These are phyloP conservation scores for Talaromyces trachyspermus DNA, from an alignment of 495 filamentous ascomycete genomes.

Conservation along the genomic window DNA sequence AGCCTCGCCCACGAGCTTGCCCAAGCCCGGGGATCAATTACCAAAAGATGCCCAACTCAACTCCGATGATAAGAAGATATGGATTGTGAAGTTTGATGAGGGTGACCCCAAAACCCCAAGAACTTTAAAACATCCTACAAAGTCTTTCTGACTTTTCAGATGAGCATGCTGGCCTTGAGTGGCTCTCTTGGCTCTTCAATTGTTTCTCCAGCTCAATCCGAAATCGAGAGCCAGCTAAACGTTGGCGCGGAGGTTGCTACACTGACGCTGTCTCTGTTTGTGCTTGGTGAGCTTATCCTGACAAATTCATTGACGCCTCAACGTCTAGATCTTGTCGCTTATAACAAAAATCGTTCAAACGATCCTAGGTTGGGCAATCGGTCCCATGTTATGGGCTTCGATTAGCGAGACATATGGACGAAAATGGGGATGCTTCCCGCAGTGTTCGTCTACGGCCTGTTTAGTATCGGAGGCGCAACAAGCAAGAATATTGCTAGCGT, in stretches of 20 bases:
- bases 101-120: not conserved
- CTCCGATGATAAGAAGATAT: not conserved
- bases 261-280: slow-evolving; percentile 2
- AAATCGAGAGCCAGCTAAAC: slow-evolving; percentile 17
- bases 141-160: slow-evolving; percentile 29
- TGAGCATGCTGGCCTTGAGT: slow-evolving; percentile 31
- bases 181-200: slow-evolving; percentile 31
- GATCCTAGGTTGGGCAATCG: slow-evolving; percentile 10
- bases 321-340: not conserved
- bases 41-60: not conserved
- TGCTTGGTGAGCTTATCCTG: slow-evolving; percentile 1
- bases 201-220: slow-evolving; percentile 24
- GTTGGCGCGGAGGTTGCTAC: slow-evolving; percentile 17
- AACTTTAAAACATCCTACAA: slow-evolving; percentile 18
- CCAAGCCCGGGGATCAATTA: not conserved
- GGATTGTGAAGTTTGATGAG: slow-evolving; percentile 4
- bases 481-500: slow-evolving; percentile 21
- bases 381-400: slow-evolving; percentile 19
- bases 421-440: slow-evolving; percentile 28
- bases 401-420: slow-evolving; percentile 29
- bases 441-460: slow-evolving; percentile 28
- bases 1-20: not conserved
- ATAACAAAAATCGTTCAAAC: not conserved
- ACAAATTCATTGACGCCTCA: not conserved
- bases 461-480: slow-evolving; percentile 28